These are phyloP conservation scores for Haberlea rhodopensis DNA, from an alignment of 257 asterid genomes.

Conservation along the genomic window DNA sequence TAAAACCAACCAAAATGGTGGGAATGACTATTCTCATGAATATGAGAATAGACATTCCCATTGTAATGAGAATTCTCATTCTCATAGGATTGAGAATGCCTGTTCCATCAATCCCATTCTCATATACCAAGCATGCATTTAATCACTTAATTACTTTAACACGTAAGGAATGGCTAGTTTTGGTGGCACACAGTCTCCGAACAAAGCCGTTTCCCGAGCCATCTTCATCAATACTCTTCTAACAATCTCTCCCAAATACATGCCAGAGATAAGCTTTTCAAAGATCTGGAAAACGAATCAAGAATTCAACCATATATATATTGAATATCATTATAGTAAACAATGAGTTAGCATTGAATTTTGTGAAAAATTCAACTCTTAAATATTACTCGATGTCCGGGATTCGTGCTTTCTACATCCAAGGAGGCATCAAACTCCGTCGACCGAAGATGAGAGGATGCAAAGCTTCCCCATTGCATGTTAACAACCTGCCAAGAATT, in stretches of 20 bases:
- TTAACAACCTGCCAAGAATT: conserved; percentile 50
- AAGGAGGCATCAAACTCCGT: conserved; percentile 60
- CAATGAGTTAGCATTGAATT: neutral
- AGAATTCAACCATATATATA: neutral
- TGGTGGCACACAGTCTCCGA: conserved; percentile 61
- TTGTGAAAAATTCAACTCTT: neutral
- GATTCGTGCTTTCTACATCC: conserved; percentile 57
- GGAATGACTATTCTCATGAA: too few relatives aligned
- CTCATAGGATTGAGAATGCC: too few relatives aligned
- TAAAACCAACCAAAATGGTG: too few relatives aligned
- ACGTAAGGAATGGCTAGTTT: conserved; percentile 54
- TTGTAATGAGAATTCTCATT: too few relatives aligned
- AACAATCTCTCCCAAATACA: conserved; percentile 82
- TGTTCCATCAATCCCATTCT: neutral
- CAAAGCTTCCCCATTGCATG: conserved; percentile 73
- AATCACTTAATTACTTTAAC: conserved; percentile 40
- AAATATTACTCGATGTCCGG: conserved; percentile 44
- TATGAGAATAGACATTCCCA: too few relatives aligned
- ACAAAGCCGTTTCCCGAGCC: conserved; percentile 61
- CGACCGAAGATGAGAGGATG: conserved; percentile 56
- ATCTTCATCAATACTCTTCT: conserved; percentile 58
- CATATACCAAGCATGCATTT: neutral
- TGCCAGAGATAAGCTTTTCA: conserved; percentile 76
- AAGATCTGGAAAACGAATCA: conserved; percentile 41
- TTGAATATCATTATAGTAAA: neutral